Evolutionary conservation across 2,329 filamentous ascomycete species (phyloP).

Genomic region (Daldinia eschscholtzii): DNA sequence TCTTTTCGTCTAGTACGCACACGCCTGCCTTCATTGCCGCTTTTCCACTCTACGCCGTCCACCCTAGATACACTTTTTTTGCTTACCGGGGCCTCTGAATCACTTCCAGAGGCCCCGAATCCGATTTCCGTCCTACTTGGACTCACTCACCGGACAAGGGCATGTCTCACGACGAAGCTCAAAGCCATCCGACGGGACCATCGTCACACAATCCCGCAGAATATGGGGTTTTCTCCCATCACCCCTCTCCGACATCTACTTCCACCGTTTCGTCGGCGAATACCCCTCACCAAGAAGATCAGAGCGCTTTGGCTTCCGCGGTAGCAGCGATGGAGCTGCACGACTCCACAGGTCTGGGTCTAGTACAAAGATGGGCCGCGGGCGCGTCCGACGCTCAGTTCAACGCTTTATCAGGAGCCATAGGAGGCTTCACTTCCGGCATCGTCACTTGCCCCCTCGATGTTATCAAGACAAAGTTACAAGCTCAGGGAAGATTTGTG

Average conservation of each 20-base stretch:
- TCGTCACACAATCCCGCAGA: slow-evolving; percentile 50
- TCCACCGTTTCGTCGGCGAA: slow-evolving; percentile 45
- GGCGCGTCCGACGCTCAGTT: slow-evolving; percentile 73
- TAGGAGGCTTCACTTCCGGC: slow-evolving; percentile 91
- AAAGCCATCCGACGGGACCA: slow-evolving; percentile 51
- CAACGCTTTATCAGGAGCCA: slow-evolving; percentile 87
- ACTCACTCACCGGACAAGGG: slow-evolving; percentile 47
- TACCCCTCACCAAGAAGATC: slow-evolving; percentile 30
- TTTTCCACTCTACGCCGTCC: slow-evolving; percentile 31
- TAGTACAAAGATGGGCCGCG: slow-evolving; percentile 68
- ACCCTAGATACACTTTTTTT: slow-evolving; percentile 24
- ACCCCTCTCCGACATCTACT: slow-evolving; percentile 48
- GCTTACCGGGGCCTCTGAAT: slow-evolving; percentile 45
- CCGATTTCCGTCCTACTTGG: slow-evolving; percentile 32
- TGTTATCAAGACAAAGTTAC: slow-evolving; percentile 98
- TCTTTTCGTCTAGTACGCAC: slow-evolving; percentile 12
- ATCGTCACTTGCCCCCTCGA: slow-evolving; percentile 97
- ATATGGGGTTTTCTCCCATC: slow-evolving; percentile 54
- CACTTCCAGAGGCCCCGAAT: slow-evolving; percentile 43
- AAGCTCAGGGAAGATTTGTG: slow-evolving; percentile 89
- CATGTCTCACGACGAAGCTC: slow-evolving; percentile 66
- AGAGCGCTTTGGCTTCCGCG: slow-evolving; percentile 40
- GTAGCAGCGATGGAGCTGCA: slow-evolving; percentile 50
- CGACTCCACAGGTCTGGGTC: slow-evolving; percentile 54
- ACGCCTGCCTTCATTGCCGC: slow-evolving; percentile 28